Conservation (phyloP, 495 filamentous ascomycete species). For the Hyaloscypha variabilis region DNA sequence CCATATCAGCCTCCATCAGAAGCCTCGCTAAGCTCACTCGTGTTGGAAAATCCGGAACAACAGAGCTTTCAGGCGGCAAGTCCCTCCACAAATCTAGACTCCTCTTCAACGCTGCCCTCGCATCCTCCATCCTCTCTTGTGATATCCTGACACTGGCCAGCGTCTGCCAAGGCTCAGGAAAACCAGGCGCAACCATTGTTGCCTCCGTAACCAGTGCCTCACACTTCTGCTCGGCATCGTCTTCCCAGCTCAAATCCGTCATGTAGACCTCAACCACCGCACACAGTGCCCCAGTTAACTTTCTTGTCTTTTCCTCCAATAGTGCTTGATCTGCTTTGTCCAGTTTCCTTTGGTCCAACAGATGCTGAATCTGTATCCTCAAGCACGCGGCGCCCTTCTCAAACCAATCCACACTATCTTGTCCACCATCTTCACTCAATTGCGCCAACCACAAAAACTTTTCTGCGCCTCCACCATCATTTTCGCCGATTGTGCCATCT, state of each 20-base stretch:
- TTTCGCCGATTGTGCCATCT: constrained; percentile 59
- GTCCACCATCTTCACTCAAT: constrained; percentile 82
- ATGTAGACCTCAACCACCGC: constrained; percentile 94
- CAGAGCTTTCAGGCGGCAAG: constrained; percentile 55
- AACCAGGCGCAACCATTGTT: constrained; percentile 70
- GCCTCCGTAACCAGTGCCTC: constrained; percentile 87
- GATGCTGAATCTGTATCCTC: constrained; percentile 61
- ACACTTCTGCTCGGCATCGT: constrained; percentile 82
- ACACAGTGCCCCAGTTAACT: constrained; percentile 85
- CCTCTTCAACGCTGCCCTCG: constrained; percentile 70
- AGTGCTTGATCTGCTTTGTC: constrained; percentile 42
- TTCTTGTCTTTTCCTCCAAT: constrained; percentile 69
- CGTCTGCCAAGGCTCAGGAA: constrained; percentile 86
- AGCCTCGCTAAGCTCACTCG: constrained; percentile 82
- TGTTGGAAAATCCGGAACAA: constrained; percentile 79
- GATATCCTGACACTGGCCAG: constrained; percentile 92
- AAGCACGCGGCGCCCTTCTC: constrained; percentile 76
- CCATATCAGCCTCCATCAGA: constrained; percentile 87
- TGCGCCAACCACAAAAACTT: constrained; percentile 97
- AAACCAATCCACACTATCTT: constrained; percentile 85
- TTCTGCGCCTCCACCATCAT: constrained; percentile 71
- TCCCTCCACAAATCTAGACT: constrained; percentile 83
- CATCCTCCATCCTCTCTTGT: constrained; percentile 76
- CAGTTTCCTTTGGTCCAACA: constrained; percentile 40
- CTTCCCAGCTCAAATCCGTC: constrained; percentile 94